These are phyloP conservation scores for Dioscorea zingiberensis DNA, from an alignment of 106 monocot species.

Conservation along the genomic window DNA sequence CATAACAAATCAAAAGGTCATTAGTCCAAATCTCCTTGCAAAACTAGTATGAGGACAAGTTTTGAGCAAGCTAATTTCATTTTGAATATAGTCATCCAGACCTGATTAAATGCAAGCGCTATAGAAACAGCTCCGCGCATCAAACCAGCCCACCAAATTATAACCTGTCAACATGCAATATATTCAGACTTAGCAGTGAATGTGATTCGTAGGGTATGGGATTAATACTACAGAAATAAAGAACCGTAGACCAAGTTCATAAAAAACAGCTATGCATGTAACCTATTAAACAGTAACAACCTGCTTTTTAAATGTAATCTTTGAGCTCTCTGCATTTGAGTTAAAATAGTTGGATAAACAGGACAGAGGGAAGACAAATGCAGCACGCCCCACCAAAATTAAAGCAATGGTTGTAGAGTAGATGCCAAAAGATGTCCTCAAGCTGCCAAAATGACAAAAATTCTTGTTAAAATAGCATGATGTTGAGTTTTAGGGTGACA, in stretches of 20 bases:
- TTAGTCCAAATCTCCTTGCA: background rate
- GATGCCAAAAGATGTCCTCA: conserved; percentile 42
- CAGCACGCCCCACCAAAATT: conserved; percentile 70
- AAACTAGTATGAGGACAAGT: too few species aligned
- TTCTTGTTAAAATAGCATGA: background rate
- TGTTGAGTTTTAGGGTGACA: background rate
- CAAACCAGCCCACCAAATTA: conserved; percentile 97
- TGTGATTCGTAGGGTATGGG: too few species aligned
- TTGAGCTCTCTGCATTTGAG: conserved; percentile 27
- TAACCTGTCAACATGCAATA: conserved; percentile 28
- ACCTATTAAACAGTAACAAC: conserved; percentile 25
- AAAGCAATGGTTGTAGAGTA: conserved; percentile 38
- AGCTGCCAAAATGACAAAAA: conserved; percentile 29
- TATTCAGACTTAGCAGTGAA: too few species aligned
- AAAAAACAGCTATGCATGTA: too few species aligned
- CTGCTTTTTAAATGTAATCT: conserved; percentile 75
- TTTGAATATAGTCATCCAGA: conserved; percentile 1
- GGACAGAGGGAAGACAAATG: conserved; percentile 81
- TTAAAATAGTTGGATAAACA: conserved; percentile 58
- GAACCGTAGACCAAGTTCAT: too few species aligned
- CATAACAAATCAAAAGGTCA: background rate
- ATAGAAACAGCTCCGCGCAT: conserved; percentile 93
- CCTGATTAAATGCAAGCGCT: conserved; percentile 82
- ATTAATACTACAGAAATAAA: too few species aligned
- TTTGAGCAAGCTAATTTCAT: too few species aligned